Percentiles rank a stretch among this genome's conserved stretches.
Conservation (phyloP, 208 protist species). For the Spongospora subterranea region DNA sequence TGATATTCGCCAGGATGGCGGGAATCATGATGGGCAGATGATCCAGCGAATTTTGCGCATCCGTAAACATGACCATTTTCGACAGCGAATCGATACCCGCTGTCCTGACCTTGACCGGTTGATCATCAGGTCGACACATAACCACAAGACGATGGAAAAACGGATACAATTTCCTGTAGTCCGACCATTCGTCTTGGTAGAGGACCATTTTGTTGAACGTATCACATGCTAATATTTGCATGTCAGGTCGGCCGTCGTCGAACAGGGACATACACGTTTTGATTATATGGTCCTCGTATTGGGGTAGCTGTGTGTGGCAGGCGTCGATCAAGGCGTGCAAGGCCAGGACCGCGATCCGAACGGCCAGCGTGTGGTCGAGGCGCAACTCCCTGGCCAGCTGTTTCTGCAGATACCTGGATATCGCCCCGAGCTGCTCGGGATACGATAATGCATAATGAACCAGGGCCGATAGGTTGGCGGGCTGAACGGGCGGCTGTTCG, state of each 20-base stretch:
- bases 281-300: slow-evolving; percentile 40
- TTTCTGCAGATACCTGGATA: slow-evolving; percentile 20
- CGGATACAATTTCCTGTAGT: slow-evolving; percentile 4
- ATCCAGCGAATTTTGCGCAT: slow-evolving; percentile 19
- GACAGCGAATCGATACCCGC: slow-evolving; percentile 37
- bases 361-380: neutral
- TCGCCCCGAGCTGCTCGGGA: slow-evolving; percentile 26
- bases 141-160: slow-evolving; percentile 7
- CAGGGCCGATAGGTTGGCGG: neutral
- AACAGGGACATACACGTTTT: neutral
- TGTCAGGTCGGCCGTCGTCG: neutral
- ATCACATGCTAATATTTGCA: slow-evolving; percentile 18
- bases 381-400: neutral
- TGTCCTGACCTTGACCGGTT: neutral
- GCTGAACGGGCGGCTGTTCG: neutral
- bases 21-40: slow-evolving; percentile 34
- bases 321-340: slow-evolving; percentile 13
- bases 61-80: slow-evolving; percentile 40
- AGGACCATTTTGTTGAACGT: slow-evolving; percentile 2
- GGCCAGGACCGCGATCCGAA: slow-evolving; percentile 8
- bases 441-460: slow-evolving; percentile 51
- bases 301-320: slow-evolving; percentile 42
- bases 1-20: slow-evolving; percentile 24
- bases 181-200: slow-evolving; percentile 53
- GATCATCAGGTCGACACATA: neutral